Conservation (phyloP, 495 filamentous ascomycete species). For the Xylaria acuta region DNA sequence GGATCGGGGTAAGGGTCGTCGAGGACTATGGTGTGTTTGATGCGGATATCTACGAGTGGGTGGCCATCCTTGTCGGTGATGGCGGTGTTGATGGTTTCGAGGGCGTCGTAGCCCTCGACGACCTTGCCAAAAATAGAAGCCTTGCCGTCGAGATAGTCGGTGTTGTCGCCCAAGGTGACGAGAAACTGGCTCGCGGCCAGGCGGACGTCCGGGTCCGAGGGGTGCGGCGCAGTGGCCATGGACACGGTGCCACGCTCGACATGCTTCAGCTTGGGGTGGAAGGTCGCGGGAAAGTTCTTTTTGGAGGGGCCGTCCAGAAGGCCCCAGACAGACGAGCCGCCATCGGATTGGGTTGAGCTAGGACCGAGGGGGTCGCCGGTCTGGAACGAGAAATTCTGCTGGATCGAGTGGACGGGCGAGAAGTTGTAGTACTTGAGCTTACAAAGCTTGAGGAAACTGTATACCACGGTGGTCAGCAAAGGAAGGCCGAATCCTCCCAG, state of each 20-base stretch:
- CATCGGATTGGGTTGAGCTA: constrained; percentile 80
- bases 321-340: constrained; percentile 91
- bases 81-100: constrained; percentile 91
- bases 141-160: constrained; percentile 89
- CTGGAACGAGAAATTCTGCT: constrained; percentile 92
- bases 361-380: constrained; percentile 93
- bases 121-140: constrained; percentile 94
- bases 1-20: constrained; percentile 91
- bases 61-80: constrained; percentile 85
- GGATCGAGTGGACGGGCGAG: constrained; percentile 83
- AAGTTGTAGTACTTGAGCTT: constrained; percentile 99
- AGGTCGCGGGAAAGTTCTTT: constrained; percentile 80
- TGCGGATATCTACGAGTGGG: constrained; percentile 88
- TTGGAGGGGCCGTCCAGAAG: constrained; percentile 72
- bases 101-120: constrained; percentile 87
- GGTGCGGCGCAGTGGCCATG: constrained; percentile 85
- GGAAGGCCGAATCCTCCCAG: background rate
- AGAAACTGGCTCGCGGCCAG: constrained; percentile 89
- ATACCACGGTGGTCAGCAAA: constrained; percentile 23
- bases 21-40: constrained; percentile 86
- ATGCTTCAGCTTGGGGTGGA: constrained; percentile 86
- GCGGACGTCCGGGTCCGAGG: constrained; percentile 78
- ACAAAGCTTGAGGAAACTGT: constrained; percentile 95
- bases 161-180: constrained; percentile 82
- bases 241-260: constrained; percentile 86